phyloP scores from a whole-genome alignment of 345 rosid genomes.

The Salix caprea region DNA sequence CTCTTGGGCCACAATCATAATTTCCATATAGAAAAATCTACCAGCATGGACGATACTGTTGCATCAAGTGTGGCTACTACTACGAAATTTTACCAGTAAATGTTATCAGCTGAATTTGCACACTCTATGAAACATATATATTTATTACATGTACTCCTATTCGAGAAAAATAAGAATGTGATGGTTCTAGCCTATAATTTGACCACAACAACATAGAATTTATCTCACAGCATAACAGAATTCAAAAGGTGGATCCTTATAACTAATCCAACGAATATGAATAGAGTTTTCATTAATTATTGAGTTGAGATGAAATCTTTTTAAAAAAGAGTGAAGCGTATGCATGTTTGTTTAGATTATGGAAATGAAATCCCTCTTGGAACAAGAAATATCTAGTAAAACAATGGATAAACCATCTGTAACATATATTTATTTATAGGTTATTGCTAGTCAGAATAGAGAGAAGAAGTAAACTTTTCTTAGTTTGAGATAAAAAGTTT shows the following conservation, averaged over 20 bases:
- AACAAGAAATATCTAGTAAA: not conserved
- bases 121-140: not conserved
- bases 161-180: not conserved
- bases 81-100: no score
- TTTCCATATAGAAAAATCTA: conserved; percentile 19
- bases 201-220: not conserved
- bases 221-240: not conserved
- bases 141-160: not conserved
- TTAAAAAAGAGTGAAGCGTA: not conserved
- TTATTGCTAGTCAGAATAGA: not conserved
- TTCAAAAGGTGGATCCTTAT: not conserved
- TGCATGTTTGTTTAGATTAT: not conserved
- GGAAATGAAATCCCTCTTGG: not conserved
- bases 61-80: not conserved
- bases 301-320: not conserved
- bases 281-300: not conserved
- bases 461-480: not conserved
- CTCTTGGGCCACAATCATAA: conserved; percentile 32
- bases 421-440: not conserved
- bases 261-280: not conserved
- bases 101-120: not conserved
- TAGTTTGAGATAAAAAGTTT: not conserved
- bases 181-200: not conserved
- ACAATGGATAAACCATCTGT: not conserved
- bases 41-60: not conserved